Evolutionary conservation across 192 early-diverging fungal species (phyloP).

Genomic region (Podila minutissima): DNA sequence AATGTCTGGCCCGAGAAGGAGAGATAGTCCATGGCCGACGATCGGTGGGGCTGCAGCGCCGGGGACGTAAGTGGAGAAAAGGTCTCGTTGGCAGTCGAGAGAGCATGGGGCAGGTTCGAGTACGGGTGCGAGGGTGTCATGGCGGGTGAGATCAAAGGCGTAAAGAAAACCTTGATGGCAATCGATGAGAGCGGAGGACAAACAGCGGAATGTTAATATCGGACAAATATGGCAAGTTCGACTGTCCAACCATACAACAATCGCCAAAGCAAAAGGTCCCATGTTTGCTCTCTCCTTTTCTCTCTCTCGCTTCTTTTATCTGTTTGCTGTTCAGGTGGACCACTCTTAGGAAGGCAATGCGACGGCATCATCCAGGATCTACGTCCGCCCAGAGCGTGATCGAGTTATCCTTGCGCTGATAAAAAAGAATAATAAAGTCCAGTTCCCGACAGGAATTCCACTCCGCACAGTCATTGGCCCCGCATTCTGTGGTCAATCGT

Average conservation of each 20-base stretch:
- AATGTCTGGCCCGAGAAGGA: constrained; percentile 40
- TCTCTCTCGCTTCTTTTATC: neutral
- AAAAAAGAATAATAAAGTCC: too few relatives aligned
- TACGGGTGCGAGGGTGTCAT: constrained; percentile 73
- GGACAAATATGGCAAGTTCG: neutral
- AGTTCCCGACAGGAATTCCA: too few relatives aligned
- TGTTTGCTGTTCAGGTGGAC: neutral
- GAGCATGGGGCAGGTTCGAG: constrained; percentile 45
- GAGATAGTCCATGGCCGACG: constrained; percentile 29
- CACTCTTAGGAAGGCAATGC: neutral
- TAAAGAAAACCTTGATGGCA: constrained; percentile 43
- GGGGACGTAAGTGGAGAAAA: constrained; percentile 77
- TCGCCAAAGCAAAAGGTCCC: neutral
- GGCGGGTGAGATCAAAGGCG: constrained; percentile 75
- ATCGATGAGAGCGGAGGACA: neutral
- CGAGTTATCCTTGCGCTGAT: neutral
- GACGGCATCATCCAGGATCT: neutral
- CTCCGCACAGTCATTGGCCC: too few relatives aligned
- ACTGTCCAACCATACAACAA: neutral
- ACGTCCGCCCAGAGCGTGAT: neutral
- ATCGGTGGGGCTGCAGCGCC: constrained; percentile 59
- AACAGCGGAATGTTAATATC: neutral
- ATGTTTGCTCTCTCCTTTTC: neutral
- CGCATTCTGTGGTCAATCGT: too few relatives aligned
- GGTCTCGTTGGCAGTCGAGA: constrained; percentile 53